A percentile compares a stretch with the other conserved stretches of the same genome.
These are phyloP conservation scores for Aspergillus nidulans DNA, from an alignment of 495 filamentous ascomycete species.

Conservation along the genomic window DNA sequence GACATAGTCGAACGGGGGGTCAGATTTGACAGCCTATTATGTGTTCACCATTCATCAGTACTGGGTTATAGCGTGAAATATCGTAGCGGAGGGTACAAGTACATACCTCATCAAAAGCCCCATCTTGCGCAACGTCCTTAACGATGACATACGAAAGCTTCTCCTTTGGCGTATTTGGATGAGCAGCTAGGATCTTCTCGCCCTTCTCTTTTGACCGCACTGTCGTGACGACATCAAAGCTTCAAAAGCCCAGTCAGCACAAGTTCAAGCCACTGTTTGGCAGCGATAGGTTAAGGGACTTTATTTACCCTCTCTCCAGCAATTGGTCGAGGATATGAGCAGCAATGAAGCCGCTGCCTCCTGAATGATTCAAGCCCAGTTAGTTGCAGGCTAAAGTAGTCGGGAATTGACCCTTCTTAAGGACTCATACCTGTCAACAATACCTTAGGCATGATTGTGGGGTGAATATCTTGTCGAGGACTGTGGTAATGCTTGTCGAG, in stretches of 20 bases:
- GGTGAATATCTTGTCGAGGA: no score
- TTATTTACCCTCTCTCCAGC: conserved; percentile 50
- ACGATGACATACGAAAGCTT: conserved; percentile 75
- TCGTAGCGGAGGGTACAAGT: no score
- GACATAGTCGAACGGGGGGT: conserved; percentile 76
- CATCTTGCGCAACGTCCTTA: conserved; percentile 69
- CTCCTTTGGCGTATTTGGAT: conserved; percentile 54
- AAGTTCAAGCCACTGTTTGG: background rate
- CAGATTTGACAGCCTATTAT: conserved; percentile 54
- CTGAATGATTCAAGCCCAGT: conserved; percentile 25
- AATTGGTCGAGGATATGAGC: conserved; percentile 78
- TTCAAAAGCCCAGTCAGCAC: conserved; percentile 15
- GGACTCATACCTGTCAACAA: conserved; percentile 36
- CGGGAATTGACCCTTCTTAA: background rate
- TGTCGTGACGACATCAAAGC: conserved; percentile 75
- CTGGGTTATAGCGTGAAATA: background rate
- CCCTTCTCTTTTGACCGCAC: conserved; percentile 80
- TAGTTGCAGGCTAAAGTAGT: background rate
- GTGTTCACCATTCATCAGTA: background rate
- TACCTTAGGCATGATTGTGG: conserved; percentile 36
- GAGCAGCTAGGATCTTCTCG: conserved; percentile 63
- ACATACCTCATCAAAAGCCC: conserved; percentile 69
- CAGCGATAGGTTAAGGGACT: background rate
- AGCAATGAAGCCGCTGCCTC: conserved; percentile 69
- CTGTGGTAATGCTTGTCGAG: no score